Conservation (phyloP, 345 rosid species). For the Aethionema arabicum region DNA sequence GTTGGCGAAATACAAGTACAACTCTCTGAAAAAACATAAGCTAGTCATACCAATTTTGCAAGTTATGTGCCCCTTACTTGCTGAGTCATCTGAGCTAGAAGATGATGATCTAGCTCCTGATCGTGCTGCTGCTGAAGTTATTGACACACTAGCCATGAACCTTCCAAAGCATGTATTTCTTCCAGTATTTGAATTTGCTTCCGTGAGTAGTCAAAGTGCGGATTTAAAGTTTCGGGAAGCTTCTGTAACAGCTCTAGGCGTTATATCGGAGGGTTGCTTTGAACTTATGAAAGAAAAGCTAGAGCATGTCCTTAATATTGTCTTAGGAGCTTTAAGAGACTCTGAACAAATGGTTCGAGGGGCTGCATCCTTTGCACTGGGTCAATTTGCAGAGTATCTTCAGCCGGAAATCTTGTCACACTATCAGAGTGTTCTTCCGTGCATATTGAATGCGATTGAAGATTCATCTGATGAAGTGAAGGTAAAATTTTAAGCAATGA, state of each 20-base stretch:
- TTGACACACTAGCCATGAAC: conserved; percentile 93
- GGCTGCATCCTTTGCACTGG: conserved; percentile 97
- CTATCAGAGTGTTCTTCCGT: conserved; percentile 83
- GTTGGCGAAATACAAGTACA: conserved; percentile 92
- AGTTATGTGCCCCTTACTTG: conserved; percentile 97
- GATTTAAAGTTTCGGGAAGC: conserved; percentile 93
- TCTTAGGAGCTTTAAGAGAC: conserved; percentile 82
- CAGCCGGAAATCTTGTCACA: conserved; percentile 94
- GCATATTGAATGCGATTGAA: conserved; percentile 87
- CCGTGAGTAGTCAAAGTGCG: conserved; percentile 63
- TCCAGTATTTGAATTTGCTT: conserved; percentile 84
- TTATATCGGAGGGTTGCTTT: conserved; percentile 91
- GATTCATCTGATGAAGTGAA: conserved; percentile 95
- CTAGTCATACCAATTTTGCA: conserved; percentile 79
- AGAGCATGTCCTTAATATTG: conserved; percentile 80
- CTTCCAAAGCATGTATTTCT: conserved; percentile 84
- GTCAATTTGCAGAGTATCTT: conserved; percentile 96
- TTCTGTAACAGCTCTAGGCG: conserved; percentile 88
- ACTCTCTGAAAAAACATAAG: conserved; percentile 83
- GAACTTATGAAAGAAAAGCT: conserved; percentile 81
- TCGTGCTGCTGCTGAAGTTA: conserved; percentile 99
- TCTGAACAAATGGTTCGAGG: conserved; percentile 97
- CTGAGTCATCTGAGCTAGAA: conserved; percentile 68
- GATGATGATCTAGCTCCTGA: conserved; percentile 99
- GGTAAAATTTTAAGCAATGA: conserved; percentile 45